Evolutionary conservation across 2,329 filamentous ascomycete species (phyloP), one percentile per base, ranked within the genome.

Genomic region (Zasmidium citrigriseum): DNA sequence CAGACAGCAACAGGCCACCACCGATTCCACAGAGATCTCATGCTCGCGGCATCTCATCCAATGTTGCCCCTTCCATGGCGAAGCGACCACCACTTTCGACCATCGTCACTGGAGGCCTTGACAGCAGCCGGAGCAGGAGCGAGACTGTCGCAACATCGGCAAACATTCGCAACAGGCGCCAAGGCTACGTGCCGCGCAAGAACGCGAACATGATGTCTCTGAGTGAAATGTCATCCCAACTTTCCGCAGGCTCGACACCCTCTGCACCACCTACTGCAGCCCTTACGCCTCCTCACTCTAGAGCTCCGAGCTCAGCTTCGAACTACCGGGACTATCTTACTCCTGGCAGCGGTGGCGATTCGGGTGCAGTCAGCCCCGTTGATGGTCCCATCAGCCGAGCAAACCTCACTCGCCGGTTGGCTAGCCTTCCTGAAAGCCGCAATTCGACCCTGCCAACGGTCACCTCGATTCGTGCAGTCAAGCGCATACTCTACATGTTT

Each of bases 1-100:
- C 89, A 16, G 62, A 65, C n/a, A 58, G 58, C 29, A 41, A 41
- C 14, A 41, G 14, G 18, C 82, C 89, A 24, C 91, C 93, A 2
- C 89, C 90, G 0, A 90, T 96, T 59, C 91, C 91, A 0, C 84
- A 85, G 3, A 84, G 89, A 60, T 95, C 91, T 2, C 92, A 96
- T 72, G 91, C 90, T 65, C 86, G 93, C 25, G 87, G 66, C 16
- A 52, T 64, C 11, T 64, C 70, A 2, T 63, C 66, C 1, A 68
- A 63, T 24, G 54, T 59, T 54, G 55, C 60, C 34, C 51, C 52
- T 27, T 52, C 58, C 34, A 34, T 83, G 4, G 78, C 86, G 47
- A 67, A 63, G 49, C 85, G 90, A 56, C 90, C 91, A 1, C 86
- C 87, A 1, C 83, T 91, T n/a, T 86, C 90, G 74, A 90, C 84